Evolutionary conservation across 1,284 basidiomycete genomes (phyloP), one percentile per base, ranked within the genome.

Genomic region (Erythrobasidium hasegawianum): DNA sequence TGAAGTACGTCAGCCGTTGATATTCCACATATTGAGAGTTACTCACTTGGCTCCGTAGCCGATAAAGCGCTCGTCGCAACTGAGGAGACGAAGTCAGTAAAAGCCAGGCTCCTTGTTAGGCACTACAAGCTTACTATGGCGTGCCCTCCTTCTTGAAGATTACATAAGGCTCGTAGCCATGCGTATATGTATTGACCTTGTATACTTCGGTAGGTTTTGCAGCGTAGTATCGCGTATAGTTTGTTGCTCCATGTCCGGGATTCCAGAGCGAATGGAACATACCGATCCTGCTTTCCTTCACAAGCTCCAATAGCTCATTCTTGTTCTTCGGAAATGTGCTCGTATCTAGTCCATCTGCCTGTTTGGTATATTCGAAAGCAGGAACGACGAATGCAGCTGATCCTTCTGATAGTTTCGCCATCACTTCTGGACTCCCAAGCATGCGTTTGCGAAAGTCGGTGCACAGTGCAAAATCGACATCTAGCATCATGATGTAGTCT

Each of bases 51-150:
- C 84, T 16, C 89, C 89, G 75, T 91, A 91, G 0, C 89, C 89
- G 54, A 89, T 82, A 73, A 92, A 92, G n/a, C 89, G 83, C 74
- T 90, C 89, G 73, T 91, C 89, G 73, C 89, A 91, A 87, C 83
- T 84, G 61, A 13, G 11, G 33, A 33, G 4, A 33, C 4, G 33
- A 1, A 24, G 26, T 45, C 52, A 18, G 13, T 5, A 1, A 7
- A 10, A 26, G 1, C 11, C 14, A 14, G 29, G 8, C 16, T 47
- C 5, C 43, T 7, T 7, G 43, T n/a, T n/a, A n/a, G 43, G 8
- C n/a, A 24, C 5, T 18, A n/a, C n/a, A 24, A 22, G 75, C 79
- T 43, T 71, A 86, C 87, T 87, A 87, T 43, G 86, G 86, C 3
- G 85, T 83, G 1, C 85, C 86, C 55, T 87, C 84, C 70, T 85